Evolutionary conservation across 1,139 yeast genomes (phyloP), one percentile per base, ranked within the genome.

Genomic region (Yamadazyma diddensiae): DNA sequence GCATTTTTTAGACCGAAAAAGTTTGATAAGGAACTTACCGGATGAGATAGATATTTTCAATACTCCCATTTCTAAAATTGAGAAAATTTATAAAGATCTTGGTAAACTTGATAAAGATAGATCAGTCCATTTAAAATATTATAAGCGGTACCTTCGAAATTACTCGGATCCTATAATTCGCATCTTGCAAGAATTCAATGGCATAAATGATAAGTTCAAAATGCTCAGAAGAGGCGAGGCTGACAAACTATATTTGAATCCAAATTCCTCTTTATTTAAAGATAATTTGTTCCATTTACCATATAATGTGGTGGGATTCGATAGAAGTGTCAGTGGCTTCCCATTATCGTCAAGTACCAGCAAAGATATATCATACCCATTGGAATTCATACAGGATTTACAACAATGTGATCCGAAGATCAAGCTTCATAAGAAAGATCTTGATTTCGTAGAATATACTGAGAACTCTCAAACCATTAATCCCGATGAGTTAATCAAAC

Each of bases 241-340:
- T 25, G 61, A 56, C 31, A 52, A 49, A 31, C 50, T 62, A 34
- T 47, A 52, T 26, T 47, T 60, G 17, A 50, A 55, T 18, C 59
- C 62, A 2, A 53, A 53, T 12, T 50, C 61, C 2, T 58, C 52
- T 34, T 42, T 56, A 24, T 55, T 53, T 34, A 54, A 56, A 27
- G 59, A 57, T 31, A 59, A 62, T 36, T 42, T 63, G 21, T 57
- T 57, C 29, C 55, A 56, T 16, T 45, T 57, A 33, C 65, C 68
- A 4, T 67, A 68, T 43, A 67, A 68, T 44, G 72, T 68, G 5
- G 52, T 65, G 6, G 75, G 75, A 3, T 66, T 66, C 43, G 75
- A 69, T 47, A 51, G 64, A 30, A 55, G 65, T 23, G 43, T 67
- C 14, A 52, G 62, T 25, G 75, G 75, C 4, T 49, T 66, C 22